Percentiles rank a stretch among this genome's conserved stretches.
phyloP scores from a whole-genome alignment of 371 early-diverging fungal genomes.

The Mortierella sp. region DNA sequence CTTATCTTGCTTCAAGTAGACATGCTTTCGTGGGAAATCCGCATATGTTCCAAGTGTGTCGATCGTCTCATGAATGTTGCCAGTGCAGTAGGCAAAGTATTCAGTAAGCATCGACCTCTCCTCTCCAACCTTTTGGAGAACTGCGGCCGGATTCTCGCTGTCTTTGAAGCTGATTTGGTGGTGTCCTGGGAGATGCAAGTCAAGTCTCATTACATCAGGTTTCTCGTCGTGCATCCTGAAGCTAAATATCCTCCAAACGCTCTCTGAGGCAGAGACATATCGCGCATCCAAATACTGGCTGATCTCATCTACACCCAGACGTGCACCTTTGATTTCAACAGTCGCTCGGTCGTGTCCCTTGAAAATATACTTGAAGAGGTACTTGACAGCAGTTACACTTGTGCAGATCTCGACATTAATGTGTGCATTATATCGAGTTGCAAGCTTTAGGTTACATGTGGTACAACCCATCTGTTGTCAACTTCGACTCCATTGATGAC shows the following conservation, averaged over 20 bases:
- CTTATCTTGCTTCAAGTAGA: no score
- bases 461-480: slow-evolving; percentile 50
- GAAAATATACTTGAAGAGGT: slow-evolving; percentile 53
- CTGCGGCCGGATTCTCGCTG: slow-evolving; percentile 1
- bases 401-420: slow-evolving; percentile 53
- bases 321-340: no score
- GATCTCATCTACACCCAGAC: slow-evolving; percentile 35
- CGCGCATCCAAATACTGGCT: slow-evolving; percentile 27
- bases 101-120: no score
- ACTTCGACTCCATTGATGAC: background rate
- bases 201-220: slow-evolving; percentile 26
- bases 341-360: slow-evolving; percentile 44
- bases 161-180: slow-evolving; percentile 27
- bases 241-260: slow-evolving; percentile 43
- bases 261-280: slow-evolving; percentile 53
- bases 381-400: slow-evolving; percentile 37
- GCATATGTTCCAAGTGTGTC: no score
- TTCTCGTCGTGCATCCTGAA: slow-evolving; percentile 34
- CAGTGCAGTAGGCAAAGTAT: no score
- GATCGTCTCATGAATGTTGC: no score
- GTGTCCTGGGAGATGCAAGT: slow-evolving; percentile 31
- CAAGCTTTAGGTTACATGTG: slow-evolving; percentile 41
- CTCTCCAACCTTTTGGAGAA: no score
- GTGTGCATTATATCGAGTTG: slow-evolving; percentile 51
- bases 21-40: no score